Evolutionary conservation across 176 grass and related monocot species (phyloP).

Genomic region (Lolium multiflorum): DNA sequence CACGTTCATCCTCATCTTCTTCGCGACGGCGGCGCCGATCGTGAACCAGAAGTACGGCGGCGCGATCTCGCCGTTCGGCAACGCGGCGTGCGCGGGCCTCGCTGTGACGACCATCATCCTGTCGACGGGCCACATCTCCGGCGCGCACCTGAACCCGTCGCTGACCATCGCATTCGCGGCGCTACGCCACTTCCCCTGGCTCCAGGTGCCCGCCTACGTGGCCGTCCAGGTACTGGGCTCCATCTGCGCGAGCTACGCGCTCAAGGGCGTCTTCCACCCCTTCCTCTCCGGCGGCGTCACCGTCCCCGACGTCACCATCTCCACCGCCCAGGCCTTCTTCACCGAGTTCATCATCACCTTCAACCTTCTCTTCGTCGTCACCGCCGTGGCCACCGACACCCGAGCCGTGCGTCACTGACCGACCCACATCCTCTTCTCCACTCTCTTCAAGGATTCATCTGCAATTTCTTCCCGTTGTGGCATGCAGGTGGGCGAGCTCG

Average conservation of each 20-base stretch:
- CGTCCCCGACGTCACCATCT: too few relatives aligned
- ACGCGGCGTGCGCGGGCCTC: too few relatives aligned
- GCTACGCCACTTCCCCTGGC: constrained; percentile 96
- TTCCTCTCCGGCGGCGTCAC: too few relatives aligned
- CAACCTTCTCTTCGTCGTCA: constrained; percentile 96
- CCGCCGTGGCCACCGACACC: constrained; percentile 91
- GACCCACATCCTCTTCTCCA: too few relatives aligned
- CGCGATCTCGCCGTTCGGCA: constrained; percentile 85
- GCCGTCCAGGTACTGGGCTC: constrained; percentile 78
- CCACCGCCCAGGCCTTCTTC: constrained; percentile 95
- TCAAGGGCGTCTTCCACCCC: constrained; percentile 98
- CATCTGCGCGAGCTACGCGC: constrained; percentile 86
- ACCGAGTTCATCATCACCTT: constrained; percentile 97
- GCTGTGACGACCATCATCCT: constrained; percentile 91
- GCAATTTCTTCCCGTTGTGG: neutral
- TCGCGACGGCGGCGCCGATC: constrained; percentile 93
- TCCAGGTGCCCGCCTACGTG: constrained; percentile 85
- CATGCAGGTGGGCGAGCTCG: constrained; percentile 77
- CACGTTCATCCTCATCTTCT: constrained; percentile 98
- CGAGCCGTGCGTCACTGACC: constrained; percentile 54
- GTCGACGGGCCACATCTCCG: constrained; percentile 95
- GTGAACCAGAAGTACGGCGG: constrained; percentile 98
- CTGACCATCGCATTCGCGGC: constrained; percentile 91
- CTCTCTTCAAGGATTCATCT: neutral
- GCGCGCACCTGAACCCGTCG: constrained; percentile 94